Evolutionary conservation across 495 filamentous ascomycete genomes (phyloP).

Genomic region (Aspergillus avenaceus): DNA sequence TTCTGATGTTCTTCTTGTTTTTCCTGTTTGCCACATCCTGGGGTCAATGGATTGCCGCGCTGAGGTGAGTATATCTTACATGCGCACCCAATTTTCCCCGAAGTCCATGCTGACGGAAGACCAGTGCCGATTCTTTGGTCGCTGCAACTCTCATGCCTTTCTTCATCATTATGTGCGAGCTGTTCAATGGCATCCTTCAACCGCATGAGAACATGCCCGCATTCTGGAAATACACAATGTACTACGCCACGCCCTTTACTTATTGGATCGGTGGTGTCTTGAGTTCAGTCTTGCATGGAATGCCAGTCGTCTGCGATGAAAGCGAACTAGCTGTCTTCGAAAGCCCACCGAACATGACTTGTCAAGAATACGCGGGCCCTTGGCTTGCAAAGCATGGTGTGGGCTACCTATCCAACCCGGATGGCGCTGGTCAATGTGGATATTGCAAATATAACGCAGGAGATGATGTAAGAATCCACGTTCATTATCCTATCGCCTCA

Average conservation of each 20-base stretch:
- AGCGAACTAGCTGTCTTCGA: conserved; percentile 60
- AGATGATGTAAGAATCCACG: conserved; percentile 44
- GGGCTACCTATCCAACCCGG: conserved; percentile 58
- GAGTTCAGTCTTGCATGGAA: conserved; percentile 62
- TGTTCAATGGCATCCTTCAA: conserved; percentile 82
- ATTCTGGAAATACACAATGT: conserved; percentile 78
- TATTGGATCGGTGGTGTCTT: conserved; percentile 77
- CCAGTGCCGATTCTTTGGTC: conserved; percentile 60
- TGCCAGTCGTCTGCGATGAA: conserved; percentile 53
- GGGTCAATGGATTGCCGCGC: conserved; percentile 64
- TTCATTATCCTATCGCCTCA: conserved; percentile 2
- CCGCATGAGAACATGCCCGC: conserved; percentile 70
- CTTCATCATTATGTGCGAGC: conserved; percentile 46
- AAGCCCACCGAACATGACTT: conserved; percentile 57
- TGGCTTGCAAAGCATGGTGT: conserved; percentile 61
- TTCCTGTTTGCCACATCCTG: conserved; percentile 74
- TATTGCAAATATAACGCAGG: conserved; percentile 59
- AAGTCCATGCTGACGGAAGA: conserved; percentile 17
- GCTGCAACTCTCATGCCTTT: conserved; percentile 73
- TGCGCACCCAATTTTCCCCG: background rate
- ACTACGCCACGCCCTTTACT: conserved; percentile 79
- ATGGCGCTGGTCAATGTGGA: conserved; percentile 36
- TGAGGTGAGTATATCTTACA: conserved; percentile 41
- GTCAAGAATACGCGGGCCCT: conserved; percentile 63
- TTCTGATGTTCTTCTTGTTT: conserved; percentile 75